Conservation (phyloP, 2,329 filamentous ascomycete genomes). For the Aspergillus texensis region DNA sequence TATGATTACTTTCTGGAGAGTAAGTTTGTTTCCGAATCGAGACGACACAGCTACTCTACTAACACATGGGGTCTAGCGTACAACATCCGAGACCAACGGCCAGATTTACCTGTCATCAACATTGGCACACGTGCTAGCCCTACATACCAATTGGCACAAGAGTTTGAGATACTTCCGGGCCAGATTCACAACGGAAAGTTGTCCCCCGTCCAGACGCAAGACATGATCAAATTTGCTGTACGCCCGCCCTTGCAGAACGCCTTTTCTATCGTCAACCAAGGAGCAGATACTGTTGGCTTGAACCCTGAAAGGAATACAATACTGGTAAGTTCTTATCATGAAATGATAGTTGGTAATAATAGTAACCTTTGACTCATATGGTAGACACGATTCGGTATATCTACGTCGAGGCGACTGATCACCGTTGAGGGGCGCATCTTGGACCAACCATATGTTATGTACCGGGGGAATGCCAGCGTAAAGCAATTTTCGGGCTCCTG, state of each 20-base stretch:
- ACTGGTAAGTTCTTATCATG: background rate
- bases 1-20: constrained; percentile 23
- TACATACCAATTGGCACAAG: constrained; percentile 65
- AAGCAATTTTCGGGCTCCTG: background rate
- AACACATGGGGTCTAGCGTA: constrained; percentile 31
- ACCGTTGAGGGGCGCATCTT: background rate
- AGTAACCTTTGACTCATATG: background rate
- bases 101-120: constrained; percentile 63
- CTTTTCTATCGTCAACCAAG: background rate
- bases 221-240: constrained; percentile 4
- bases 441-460: background rate
- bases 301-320: constrained; percentile 41
- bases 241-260: background rate
- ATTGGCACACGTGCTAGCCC: constrained; percentile 60
- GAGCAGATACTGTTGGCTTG: constrained; percentile 39
- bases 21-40: constrained; percentile 10
- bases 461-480: background rate
- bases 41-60: background rate
- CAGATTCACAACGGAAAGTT: constrained; percentile 57
- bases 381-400: background rate
- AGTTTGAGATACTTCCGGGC: constrained; percentile 62
- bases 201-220: background rate
- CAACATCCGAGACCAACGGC: constrained; percentile 33
- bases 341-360: background rate
- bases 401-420: background rate